These are phyloP conservation scores for Suhomyces guaymorum DNA, from an alignment of 1,139 yeast genomes.

Conservation along the genomic window DNA sequence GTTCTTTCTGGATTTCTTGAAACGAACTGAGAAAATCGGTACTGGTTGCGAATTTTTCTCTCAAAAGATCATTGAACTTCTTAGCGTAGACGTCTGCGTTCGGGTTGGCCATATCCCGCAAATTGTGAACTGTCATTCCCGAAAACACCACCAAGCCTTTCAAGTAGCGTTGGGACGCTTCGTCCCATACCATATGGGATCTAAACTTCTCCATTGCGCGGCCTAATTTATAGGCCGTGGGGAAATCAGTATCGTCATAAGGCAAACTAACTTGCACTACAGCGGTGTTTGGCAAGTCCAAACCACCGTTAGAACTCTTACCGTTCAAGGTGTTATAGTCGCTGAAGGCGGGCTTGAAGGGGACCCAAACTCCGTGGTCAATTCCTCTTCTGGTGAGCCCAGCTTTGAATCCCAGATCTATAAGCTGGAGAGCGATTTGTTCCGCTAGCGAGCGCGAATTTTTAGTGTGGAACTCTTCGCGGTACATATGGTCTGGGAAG, in stretches of 20 bases:
- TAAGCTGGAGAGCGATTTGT: constrained; percentile 44
- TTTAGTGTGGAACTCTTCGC: constrained; percentile 57
- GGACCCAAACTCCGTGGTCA: constrained; percentile 86
- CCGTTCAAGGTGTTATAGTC: constrained; percentile 24
- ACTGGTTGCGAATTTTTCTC: constrained; percentile 28
- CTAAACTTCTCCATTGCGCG: constrained; percentile 53
- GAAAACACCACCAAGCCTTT: constrained; percentile 59
- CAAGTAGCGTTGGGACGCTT: constrained; percentile 26
- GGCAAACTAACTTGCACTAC: constrained; percentile 65
- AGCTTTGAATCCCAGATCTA: constrained; percentile 44
- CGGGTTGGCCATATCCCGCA: constrained; percentile 55
- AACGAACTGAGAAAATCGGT: constrained; percentile 29
- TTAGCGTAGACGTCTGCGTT: constrained; percentile 54
- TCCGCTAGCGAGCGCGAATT: constrained; percentile 45
- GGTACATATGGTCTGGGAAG: constrained; percentile 64
- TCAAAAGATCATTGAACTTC: constrained; percentile 39
- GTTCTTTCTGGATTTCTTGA: constrained; percentile 30
- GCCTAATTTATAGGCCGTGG: constrained; percentile 57
- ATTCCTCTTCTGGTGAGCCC: constrained; percentile 56
- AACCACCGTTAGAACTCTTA: constrained; percentile 30
- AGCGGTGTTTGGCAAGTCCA: constrained; percentile 51
- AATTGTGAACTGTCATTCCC: constrained; percentile 80
- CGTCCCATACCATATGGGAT: constrained; percentile 40
- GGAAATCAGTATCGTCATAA: constrained; percentile 46
- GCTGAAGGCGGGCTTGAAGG: constrained; percentile 70